phyloP scores from a whole-genome alignment of 352 stramenopile species.

The Pythium rishiriense region DNA sequence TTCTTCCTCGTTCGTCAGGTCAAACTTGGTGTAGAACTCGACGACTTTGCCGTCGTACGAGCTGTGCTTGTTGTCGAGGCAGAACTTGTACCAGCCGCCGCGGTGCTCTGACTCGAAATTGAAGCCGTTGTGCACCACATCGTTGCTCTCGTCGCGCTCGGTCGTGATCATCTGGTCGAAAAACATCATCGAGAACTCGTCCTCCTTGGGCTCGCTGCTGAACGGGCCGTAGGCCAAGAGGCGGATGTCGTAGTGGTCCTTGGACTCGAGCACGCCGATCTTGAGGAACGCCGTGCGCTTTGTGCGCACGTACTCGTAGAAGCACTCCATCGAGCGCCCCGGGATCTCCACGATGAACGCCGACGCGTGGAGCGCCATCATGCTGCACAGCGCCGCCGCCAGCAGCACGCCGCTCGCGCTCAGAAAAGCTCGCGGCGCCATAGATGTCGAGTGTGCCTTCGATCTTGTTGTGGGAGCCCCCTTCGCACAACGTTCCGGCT shows the following conservation, averaged over 20 bases:
- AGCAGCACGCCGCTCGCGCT: conserved; percentile 17
- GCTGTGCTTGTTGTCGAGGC: conserved; percentile 77
- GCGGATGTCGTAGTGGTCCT: conserved; percentile 73
- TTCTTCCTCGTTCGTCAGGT: conserved; percentile 76
- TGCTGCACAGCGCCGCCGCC: conserved; percentile 27
- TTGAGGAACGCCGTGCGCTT: conserved; percentile 86
- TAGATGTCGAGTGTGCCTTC: background rate
- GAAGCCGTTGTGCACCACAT: conserved; percentile 84
- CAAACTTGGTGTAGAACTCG: conserved; percentile 83
- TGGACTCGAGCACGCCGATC: conserved; percentile 73
- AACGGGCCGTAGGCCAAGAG: conserved; percentile 77
- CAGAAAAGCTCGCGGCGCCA: conserved; percentile 13
- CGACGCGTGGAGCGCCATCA: conserved; percentile 26
- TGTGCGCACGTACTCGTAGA: conserved; percentile 83
- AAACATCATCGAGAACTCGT: conserved; percentile 61
- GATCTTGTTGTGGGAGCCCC: background rate
- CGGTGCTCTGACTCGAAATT: conserved; percentile 87
- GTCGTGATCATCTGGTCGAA: conserved; percentile 78
- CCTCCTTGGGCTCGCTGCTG: conserved; percentile 41
- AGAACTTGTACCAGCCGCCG: conserved; percentile 87
- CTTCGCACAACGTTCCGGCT: conserved; percentile 8
- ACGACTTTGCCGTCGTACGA: conserved; percentile 60
- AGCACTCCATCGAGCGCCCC: conserved; percentile 63
- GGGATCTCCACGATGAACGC: conserved; percentile 65
- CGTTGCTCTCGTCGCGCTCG: conserved; percentile 60